phyloP scores from a whole-genome alignment of 257 asterid genomes.

The Nicotiana benthamiana region DNA sequence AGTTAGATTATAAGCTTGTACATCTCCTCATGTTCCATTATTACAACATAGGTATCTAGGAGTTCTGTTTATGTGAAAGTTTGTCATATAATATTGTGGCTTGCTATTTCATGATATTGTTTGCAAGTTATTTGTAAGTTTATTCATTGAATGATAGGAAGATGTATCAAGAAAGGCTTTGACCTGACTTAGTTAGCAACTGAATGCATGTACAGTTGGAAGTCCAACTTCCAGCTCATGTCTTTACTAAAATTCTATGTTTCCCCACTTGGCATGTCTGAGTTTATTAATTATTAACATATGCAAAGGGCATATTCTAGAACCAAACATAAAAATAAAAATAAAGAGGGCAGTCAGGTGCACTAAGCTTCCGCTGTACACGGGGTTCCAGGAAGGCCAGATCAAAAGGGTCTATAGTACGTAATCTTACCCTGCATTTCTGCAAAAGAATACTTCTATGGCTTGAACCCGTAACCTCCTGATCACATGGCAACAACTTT shows the following conservation, averaged over 20 bases:
- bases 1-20: background rate
- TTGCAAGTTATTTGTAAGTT: background rate
- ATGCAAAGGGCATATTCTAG: constrained; percentile 14
- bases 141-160: constrained; percentile 4
- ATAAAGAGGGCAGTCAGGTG: too few relatives aligned
- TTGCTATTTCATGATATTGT: background rate
- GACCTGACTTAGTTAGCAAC: constrained; percentile 4
- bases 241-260: constrained; percentile 13
- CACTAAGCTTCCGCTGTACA: too few relatives aligned
- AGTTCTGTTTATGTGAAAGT: background rate
- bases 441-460: too few relatives aligned
- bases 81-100: background rate
- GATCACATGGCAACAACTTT: too few relatives aligned
- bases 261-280: constrained; percentile 6
- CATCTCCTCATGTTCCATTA: background rate
- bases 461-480: too few relatives aligned
- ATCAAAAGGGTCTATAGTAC: too few relatives aligned
- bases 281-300: background rate
- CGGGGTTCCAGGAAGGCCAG: too few relatives aligned
- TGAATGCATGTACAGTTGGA: constrained; percentile 26
- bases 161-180: constrained; percentile 6
- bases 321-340: background rate
- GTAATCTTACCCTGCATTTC: too few relatives aligned
- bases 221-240: constrained; percentile 27
- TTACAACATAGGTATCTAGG: constrained; percentile 2